phyloP scores from a whole-genome alignment of 805 yeast genomes.

The Clavispora phyllophila region DNA sequence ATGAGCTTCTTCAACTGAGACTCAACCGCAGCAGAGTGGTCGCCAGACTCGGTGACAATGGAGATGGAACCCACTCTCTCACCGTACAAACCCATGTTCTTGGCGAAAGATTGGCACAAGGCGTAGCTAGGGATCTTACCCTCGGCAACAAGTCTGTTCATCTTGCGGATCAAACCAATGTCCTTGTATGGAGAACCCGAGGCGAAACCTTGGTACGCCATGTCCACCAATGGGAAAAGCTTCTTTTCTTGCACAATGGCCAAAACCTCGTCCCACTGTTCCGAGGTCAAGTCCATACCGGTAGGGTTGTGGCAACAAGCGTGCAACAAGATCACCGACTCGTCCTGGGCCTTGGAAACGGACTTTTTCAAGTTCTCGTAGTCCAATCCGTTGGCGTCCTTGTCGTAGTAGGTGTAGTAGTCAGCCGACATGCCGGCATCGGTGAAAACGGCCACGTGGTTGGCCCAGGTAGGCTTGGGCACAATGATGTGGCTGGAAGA shows the following conservation, averaged over 20 bases:
- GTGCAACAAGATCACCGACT: slow-evolving; percentile 71
- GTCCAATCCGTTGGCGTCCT: slow-evolving; percentile 56
- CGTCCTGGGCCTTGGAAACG: slow-evolving; percentile 48
- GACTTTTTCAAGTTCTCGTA: slow-evolving; percentile 59
- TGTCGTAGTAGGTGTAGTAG: slow-evolving; percentile 69
- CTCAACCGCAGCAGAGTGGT: slow-evolving; percentile 50
- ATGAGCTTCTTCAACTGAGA: slow-evolving; percentile 80
- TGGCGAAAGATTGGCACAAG: slow-evolving; percentile 46
- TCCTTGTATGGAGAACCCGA: slow-evolving; percentile 79
- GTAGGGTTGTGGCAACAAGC: slow-evolving; percentile 98
- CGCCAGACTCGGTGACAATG: slow-evolving; percentile 51
- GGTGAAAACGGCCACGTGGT: slow-evolving; percentile 75
- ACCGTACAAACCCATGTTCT: slow-evolving; percentile 46
- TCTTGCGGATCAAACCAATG: slow-evolving; percentile 42
- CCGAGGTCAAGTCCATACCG: slow-evolving; percentile 82
- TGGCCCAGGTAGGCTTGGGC: slow-evolving; percentile 94
- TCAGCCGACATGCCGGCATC: slow-evolving; percentile 64
- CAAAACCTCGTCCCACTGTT: slow-evolving; percentile 76
- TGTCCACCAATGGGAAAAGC: slow-evolving; percentile 79
- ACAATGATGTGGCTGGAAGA: slow-evolving; percentile 54
- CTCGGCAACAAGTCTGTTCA: slow-evolving; percentile 45
- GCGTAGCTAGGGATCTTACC: slow-evolving; percentile 49
- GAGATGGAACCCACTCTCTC: slow-evolving; percentile 74
- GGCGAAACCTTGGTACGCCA: slow-evolving; percentile 95
- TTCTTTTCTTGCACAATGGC: slow-evolving; percentile 53